Evolutionary conservation across 73 alveolate species (phyloP), one percentile per base, ranked within the genome.

Genomic region (Paramecium tetraurelia): DNA sequence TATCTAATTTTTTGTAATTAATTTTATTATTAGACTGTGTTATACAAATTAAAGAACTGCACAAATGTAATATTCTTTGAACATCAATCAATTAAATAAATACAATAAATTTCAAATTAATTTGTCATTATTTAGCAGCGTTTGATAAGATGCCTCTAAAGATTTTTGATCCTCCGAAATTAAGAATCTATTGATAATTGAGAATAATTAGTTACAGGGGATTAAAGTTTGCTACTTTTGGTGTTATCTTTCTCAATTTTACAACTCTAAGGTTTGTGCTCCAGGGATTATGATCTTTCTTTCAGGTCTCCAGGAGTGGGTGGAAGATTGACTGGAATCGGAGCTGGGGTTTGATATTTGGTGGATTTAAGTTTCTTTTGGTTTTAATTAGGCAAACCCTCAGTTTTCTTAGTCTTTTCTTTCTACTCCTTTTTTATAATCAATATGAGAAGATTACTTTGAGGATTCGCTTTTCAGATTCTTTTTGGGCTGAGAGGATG

Each of bases 131-230:
- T 72, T 72, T 72, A 20, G 63, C 57, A 38, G 90, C 76, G 57
- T 80, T 80, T 41, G 90, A 41, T 46, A 80, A 46, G 46, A 80
- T 80, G 38, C 90, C 90, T 80, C 90, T 80, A 35, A 80, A 80
- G 36, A 48, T 80, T 63, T 80, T 80, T 12, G 75, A 22, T 20
- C 90, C 90, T 24, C 90, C 90, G 48, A 80, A 44, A 27, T 41
- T 48, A 40, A 80, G 41, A 75, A 38, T 63, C 86, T 72, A 72
- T 48, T 14, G 9, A 72, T 14, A 33, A 14, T 3, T 33, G 11
- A 9, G 12, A 7, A 0, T 63, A 22, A 27, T 12, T 12, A 24
- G 4, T 63, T 72, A 72, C 86, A 20, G 57, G 59, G 5, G 57
- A 72, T 38, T 36, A 20, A 72, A 7, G 59, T 43, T 27, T 24